phyloP scores from a whole-genome alignment of 108 stramenopile genomes.

The Fistulifera solaris region DNA sequence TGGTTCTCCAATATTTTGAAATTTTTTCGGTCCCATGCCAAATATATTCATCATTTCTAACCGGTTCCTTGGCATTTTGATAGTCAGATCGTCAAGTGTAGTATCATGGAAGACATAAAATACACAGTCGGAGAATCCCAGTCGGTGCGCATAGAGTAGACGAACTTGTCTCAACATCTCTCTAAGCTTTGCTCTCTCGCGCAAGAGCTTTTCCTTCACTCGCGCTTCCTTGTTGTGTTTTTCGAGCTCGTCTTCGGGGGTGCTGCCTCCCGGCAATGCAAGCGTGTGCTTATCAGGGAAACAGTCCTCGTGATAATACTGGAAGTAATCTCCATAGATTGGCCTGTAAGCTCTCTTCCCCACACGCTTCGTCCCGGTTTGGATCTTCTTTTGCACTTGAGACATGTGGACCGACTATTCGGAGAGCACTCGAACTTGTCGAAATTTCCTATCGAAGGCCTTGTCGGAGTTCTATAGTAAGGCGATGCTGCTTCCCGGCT shows the following conservation, averaged over 20 bases:
- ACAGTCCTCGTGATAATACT: constrained; percentile 6
- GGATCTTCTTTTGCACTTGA: neutral
- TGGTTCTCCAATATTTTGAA: neutral
- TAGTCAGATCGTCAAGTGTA: neutral
- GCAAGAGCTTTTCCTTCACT: neutral
- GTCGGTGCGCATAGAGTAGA: neutral
- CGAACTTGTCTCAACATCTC: neutral
- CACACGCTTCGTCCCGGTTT: neutral
- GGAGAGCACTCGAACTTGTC: constrained; percentile 5
- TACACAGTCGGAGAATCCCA: too few relatives aligned
- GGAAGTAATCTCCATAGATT: neutral
- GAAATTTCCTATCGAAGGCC: too few relatives aligned
- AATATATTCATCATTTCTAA: constrained; percentile 1
- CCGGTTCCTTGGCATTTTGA: constrained; percentile 1
- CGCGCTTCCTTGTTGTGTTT: neutral
- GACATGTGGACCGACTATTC: neutral
- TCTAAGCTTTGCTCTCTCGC: neutral
- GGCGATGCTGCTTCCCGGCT: too few relatives aligned
- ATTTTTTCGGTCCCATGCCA: neutral
- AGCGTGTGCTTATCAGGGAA: neutral
- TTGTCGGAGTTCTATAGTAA: too few relatives aligned
- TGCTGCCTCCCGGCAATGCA: neutral
- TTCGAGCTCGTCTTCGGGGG: neutral
- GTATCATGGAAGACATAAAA: constrained; percentile 2
- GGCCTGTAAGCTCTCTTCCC: neutral